These are phyloP conservation scores for Mycena rosella DNA, from an alignment of 768 basidiomycete species.

Conservation along the genomic window DNA sequence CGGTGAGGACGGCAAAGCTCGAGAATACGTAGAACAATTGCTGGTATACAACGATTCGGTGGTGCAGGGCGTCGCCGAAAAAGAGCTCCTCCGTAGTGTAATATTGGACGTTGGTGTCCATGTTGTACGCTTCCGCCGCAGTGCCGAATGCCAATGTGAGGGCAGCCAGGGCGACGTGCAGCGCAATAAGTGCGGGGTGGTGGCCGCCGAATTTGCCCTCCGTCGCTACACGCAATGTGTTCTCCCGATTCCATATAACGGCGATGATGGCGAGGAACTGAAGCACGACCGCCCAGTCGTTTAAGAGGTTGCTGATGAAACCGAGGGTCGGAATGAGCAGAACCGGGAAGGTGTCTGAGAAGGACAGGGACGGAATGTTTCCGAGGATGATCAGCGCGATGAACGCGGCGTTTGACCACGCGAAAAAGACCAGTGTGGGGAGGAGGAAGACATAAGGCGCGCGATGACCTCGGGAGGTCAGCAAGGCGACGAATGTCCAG, in stretches of 20 bases:
- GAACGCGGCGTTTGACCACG: conserved; percentile 29
- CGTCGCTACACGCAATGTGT: conserved; percentile 13
- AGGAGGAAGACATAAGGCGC: conserved; percentile 29
- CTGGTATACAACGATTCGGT: neutral
- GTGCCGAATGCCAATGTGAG: conserved; percentile 33
- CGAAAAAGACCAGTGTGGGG: conserved; percentile 28
- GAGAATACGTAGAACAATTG: conserved; percentile 15
- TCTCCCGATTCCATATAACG: conserved; percentile 30
- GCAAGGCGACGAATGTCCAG: conserved; percentile 28
- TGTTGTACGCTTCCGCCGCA: conserved; percentile 18
- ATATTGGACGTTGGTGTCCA: conserved; percentile 25
- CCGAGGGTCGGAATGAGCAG: conserved; percentile 12
- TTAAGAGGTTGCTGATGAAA: conserved; percentile 19
- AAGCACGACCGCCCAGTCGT: conserved; percentile 25
- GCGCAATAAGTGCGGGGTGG: conserved; percentile 14
- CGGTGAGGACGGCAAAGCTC: conserved; percentile 27
- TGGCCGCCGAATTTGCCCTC: conserved; percentile 32
- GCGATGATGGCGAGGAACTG: conserved; percentile 29
- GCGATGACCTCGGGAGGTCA: conserved; percentile 28
- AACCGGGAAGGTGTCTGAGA: neutral
- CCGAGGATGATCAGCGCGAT: conserved; percentile 21
- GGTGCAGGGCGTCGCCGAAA: neutral
- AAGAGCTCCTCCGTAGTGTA: neutral
- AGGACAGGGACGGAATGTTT: conserved; percentile 22
- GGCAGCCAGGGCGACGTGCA: conserved; percentile 27